Evolutionary conservation across 805 yeast genomes (phyloP).

Genomic region (Myxozyma monticola): DNA sequence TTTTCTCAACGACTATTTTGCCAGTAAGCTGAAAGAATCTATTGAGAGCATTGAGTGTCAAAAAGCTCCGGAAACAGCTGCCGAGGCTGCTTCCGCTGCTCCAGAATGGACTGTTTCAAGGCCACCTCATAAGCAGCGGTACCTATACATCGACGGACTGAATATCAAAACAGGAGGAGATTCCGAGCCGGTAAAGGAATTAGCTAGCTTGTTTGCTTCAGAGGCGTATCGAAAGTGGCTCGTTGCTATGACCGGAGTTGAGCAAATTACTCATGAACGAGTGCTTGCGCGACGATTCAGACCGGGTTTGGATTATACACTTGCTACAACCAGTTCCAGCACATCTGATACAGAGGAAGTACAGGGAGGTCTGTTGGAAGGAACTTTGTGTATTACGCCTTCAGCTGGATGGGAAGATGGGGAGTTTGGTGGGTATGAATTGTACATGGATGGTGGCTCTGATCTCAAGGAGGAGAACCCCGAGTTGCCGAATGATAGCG

Average conservation of each 20-base stretch:
- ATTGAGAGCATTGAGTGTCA: constrained; percentile 54
- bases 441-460: constrained; percentile 58
- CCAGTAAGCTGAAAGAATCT: constrained; percentile 47
- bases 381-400: constrained; percentile 80
- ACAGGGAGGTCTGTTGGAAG: constrained; percentile 62
- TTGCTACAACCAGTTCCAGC: constrained; percentile 63
- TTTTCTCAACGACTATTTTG: constrained; percentile 59
- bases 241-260: constrained; percentile 56
- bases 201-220: constrained; percentile 28
- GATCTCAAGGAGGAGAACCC: constrained; percentile 47
- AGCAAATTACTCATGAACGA: constrained; percentile 60
- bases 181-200: constrained; percentile 9
- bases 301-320: constrained; percentile 90
- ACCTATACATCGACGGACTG: constrained; percentile 60
- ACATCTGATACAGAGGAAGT: constrained; percentile 39
- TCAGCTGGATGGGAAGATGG: constrained; percentile 72
- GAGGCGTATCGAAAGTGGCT: constrained; percentile 70
- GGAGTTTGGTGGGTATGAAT: constrained; percentile 90
- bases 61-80: constrained; percentile 11
- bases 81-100: constrained; percentile 46
- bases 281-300: constrained; percentile 81
- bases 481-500: constrained; percentile 56
- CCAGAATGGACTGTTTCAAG: constrained; percentile 87
- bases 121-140: constrained; percentile 93
- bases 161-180: constrained; percentile 35